Conservation (phyloP, 345 rosid species). For the Streptanthus diversifolius region DNA sequence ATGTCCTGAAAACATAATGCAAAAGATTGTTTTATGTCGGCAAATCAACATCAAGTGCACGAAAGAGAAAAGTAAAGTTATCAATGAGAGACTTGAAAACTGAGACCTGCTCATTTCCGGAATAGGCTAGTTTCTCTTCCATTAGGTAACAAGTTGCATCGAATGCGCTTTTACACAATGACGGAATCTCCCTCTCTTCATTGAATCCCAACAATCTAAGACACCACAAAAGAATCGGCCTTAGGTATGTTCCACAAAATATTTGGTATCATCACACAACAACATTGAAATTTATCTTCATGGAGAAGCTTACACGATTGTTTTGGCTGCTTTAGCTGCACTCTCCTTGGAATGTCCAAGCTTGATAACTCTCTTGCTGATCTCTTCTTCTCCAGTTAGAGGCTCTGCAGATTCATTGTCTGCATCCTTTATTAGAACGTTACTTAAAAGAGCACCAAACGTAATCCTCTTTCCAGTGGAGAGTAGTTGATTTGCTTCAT, state of each 20-base stretch:
- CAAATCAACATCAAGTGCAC: conserved; percentile 2
- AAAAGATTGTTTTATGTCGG: background rate
- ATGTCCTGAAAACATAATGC: conserved; percentile 60
- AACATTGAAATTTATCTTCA: background rate
- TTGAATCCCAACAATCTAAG: conserved; percentile 70
- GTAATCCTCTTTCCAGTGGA: conserved; percentile 39
- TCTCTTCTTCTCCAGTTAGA: conserved; percentile 50
- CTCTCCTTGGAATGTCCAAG: conserved; percentile 62
- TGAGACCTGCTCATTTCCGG: conserved; percentile 69
- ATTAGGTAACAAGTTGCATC: conserved; percentile 62
- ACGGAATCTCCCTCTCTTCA: conserved; percentile 59
- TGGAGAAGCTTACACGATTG: conserved; percentile 51
- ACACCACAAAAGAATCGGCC: background rate
- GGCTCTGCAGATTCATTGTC: conserved; percentile 27
- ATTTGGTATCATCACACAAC: background rate
- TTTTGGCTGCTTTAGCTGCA: conserved; percentile 66
- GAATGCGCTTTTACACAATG: conserved; percentile 54
- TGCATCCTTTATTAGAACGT: conserved; percentile 40
- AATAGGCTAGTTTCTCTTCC: conserved; percentile 82
- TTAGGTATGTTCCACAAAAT: conserved; percentile 2
- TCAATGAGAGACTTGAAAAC: background rate
- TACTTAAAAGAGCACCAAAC: conserved; percentile 51
- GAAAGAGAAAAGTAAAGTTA: background rate
- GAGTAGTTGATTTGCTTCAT: conserved; percentile 50
- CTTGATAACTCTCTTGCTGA: conserved; percentile 47